Conservation (phyloP, 352 stramenopile genomes). For the Halophytophthora batemanensis region DNA sequence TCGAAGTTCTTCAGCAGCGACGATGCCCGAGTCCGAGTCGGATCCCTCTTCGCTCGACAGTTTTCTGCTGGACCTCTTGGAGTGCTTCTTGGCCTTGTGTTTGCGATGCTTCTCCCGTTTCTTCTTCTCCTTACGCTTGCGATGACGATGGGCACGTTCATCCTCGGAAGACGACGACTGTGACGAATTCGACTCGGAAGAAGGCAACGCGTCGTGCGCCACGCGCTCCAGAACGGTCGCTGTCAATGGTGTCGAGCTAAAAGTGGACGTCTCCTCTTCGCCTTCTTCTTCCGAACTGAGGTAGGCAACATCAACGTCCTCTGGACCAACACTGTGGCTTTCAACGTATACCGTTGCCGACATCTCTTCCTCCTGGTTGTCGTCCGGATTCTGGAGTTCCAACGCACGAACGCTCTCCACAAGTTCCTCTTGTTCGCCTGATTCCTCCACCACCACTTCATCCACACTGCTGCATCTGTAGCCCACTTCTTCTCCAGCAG, state of each 20-base stretch:
- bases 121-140: slow-evolving; percentile 7
- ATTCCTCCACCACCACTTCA: background rate
- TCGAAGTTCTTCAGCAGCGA: slow-evolving; percentile 4
- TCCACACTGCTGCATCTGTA: slow-evolving; percentile 9
- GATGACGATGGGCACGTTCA: slow-evolving; percentile 1
- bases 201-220: slow-evolving; percentile 33
- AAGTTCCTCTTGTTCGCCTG: slow-evolving; percentile 1
- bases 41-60: slow-evolving; percentile 4
- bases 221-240: slow-evolving; percentile 24
- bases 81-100: slow-evolving; percentile 9
- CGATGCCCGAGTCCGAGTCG: slow-evolving; percentile 3
- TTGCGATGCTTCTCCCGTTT: slow-evolving; percentile 1
- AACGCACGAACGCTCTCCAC: slow-evolving; percentile 8
- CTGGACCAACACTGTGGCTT: background rate
- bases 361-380: slow-evolving; percentile 2
- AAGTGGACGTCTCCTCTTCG: slow-evolving; percentile 2
- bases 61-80: slow-evolving; percentile 7
- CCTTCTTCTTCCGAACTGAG: background rate
- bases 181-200: slow-evolving; percentile 35
- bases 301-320: background rate
- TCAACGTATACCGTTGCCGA: slow-evolving; percentile 5
- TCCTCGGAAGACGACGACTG: slow-evolving; percentile 29
- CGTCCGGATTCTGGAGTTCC: slow-evolving; percentile 1
- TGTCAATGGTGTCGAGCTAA: slow-evolving; percentile 17
- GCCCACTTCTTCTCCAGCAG: too few species aligned